Conservation (phyloP, 2,329 filamentous ascomycete species). For the Alternaria ethzedia region DNA sequence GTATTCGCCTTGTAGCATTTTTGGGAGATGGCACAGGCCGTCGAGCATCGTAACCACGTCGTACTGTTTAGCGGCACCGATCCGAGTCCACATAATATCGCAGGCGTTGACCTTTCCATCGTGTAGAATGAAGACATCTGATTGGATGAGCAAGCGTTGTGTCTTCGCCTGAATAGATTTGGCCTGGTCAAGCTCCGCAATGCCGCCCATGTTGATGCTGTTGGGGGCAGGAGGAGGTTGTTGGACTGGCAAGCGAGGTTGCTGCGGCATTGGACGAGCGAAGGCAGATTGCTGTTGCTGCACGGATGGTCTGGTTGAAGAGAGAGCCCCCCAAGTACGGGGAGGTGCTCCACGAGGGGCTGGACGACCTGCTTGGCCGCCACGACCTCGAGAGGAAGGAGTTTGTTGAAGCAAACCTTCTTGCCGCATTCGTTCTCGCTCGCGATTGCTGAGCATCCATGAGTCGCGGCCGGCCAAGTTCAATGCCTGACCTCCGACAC, state of each 20-base stretch:
- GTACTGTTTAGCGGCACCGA: conserved; percentile 29
- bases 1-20: conserved; percentile 34
- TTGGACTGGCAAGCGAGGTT: background rate
- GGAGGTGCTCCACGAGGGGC: background rate
- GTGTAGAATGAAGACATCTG: conserved; percentile 35
- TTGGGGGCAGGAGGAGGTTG: background rate
- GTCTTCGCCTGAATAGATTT: conserved; percentile 30
- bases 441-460: conserved; percentile 27
- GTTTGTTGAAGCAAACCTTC: conserved; percentile 16
- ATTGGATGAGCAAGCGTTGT: conserved; percentile 36
- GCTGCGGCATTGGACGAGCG: background rate
- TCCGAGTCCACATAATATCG: conserved; percentile 34
- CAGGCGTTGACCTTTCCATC: conserved; percentile 32
- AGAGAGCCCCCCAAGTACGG: background rate
- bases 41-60: conserved; percentile 28
- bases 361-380: background rate
- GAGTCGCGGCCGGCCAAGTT: conserved; percentile 29
- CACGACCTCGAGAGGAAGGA: background rate
- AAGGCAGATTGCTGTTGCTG: background rate
- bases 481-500: conserved; percentile 25
- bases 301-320: background rate
- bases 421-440: conserved; percentile 21
- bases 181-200: conserved; percentile 35
- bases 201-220: conserved; percentile 14
- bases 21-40: conserved; percentile 36